These are phyloP conservation scores for Poronia punctata DNA, from an alignment of 495 filamentous ascomycete genomes.

Conservation along the genomic window DNA sequence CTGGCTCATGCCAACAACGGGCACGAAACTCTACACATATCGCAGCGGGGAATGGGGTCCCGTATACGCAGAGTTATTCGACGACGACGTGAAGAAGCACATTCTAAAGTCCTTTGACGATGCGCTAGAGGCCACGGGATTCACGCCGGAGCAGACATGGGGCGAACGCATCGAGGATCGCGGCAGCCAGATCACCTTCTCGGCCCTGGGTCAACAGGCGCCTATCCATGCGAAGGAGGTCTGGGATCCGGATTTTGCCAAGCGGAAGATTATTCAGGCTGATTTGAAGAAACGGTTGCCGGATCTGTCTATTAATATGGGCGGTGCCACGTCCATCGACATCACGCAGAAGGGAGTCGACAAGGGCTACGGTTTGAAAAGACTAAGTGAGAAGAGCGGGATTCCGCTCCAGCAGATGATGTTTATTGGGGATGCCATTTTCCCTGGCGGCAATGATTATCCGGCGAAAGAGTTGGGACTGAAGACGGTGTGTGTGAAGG, in stretches of 20 bases:
- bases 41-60: constrained; percentile 9
- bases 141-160: constrained; percentile 43
- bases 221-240: constrained; percentile 14
- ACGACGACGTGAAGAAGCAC: constrained; percentile 4
- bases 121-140: constrained; percentile 74
- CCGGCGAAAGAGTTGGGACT: constrained; percentile 17
- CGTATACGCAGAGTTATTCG: constrained; percentile 19
- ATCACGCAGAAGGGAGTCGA: constrained; percentile 21
- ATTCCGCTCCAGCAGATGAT: constrained; percentile 20
- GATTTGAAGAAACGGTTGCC: constrained; percentile 17
- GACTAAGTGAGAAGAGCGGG: constrained; percentile 13
- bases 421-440: constrained; percentile 23
- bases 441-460: constrained; percentile 23
- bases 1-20: constrained; percentile 21
- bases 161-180: constrained; percentile 22
- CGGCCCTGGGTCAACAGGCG: constrained; percentile 22
- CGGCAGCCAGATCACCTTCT: constrained; percentile 25
- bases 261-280: constrained; percentile 18
- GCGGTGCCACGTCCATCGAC: constrained; percentile 22
- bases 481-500: constrained; percentile 17
- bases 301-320: constrained; percentile 21
- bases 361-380: constrained; percentile 22
- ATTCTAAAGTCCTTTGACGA: constrained; percentile 45
- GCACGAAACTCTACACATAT: constrained; percentile 20
- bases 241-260: constrained; percentile 22